phyloP scores from a whole-genome alignment of 176 grass and related monocot species.

The Triticum monococcum region DNA sequence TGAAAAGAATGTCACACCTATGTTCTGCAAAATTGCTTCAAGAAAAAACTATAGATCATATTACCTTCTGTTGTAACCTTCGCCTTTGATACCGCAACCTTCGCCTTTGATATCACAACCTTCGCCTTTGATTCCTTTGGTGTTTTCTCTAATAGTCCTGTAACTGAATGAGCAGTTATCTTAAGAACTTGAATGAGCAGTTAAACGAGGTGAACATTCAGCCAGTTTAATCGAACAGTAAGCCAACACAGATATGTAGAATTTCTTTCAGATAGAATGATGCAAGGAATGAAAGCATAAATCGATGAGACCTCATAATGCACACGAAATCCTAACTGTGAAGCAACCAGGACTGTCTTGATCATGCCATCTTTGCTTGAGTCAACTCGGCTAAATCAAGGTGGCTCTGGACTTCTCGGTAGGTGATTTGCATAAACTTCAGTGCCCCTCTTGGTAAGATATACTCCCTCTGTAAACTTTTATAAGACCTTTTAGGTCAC shows the following conservation, averaged over 20 bases:
- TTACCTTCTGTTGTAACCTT: neutral
- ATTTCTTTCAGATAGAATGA: neutral
- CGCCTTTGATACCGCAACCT: neutral
- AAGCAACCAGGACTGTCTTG: neutral
- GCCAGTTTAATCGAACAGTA: neutral
- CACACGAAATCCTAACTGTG: neutral
- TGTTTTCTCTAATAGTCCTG: neutral
- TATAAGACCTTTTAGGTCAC: too few species aligned
- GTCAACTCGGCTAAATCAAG: neutral
- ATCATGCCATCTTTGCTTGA: neutral
- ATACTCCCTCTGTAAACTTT: too few species aligned
- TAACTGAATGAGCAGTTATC: neutral
- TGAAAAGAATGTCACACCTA: neutral
- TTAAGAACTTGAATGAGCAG: neutral
- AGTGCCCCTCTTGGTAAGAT: neutral
- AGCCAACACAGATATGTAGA: neutral
- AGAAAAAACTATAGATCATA: neutral
- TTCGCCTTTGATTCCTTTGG: neutral
- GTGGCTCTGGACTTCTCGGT: neutral
- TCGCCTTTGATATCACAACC: neutral
- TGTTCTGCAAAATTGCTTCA: neutral
- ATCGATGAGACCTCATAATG: neutral
- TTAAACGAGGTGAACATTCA: neutral
- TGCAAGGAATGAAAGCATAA: neutral
- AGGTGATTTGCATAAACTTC: neutral